Base-by-base conservation (phyloP, 1,139 yeast genomes). In the Ashbya aceris region DNA sequence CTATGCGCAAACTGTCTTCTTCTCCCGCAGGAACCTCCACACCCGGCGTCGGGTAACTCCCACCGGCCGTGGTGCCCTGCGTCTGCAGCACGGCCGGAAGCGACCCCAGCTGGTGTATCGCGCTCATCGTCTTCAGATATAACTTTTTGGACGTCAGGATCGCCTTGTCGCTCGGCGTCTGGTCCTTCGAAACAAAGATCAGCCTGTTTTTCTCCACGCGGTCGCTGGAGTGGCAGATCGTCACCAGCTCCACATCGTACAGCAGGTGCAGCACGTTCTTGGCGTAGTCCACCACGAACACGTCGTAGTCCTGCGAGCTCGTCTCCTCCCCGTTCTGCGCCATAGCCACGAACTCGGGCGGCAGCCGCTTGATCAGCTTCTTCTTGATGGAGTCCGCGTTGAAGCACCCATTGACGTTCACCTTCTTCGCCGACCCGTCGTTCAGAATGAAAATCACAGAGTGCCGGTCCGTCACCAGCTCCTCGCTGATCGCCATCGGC, bases 331-430 rank as follows among this genome's bases (percentile, higher is more conserved):
- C 77, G 59, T 51, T 55, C 13, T 53, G 54, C 23, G 63, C 53
- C 33, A 47, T 33, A 2, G 48, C 46, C 8, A 45, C 42, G 28
- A 53, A 43, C 38, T 53, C 56, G 3, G 48, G 30, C 2, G 81
- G 79, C 39, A 83, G 61, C 52, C 77, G 76, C 52, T 77, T 76
- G 46, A 86, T 65, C 2, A 84, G 79, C 51, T 79, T 79, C 40
- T 78, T 69, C 59, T 84, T 85, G 40, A 86, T 83, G 9, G 87
- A 77, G 43, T 77, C 83, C 1, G 95, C 89, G 55, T 81, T 82
- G 60, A 78, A 81, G 56, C 95, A 84, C 1, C 89, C 94, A 9
- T 79, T 75, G 1, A 86, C 81, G 53, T 82, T 80, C 33, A 86
- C 80, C 40, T 75, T 71, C 52, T 80, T 80, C 6, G 79, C 71